These are phyloP conservation scores for Plantago ovata DNA, from an alignment of 257 asterid species.

Conservation along the genomic window DNA sequence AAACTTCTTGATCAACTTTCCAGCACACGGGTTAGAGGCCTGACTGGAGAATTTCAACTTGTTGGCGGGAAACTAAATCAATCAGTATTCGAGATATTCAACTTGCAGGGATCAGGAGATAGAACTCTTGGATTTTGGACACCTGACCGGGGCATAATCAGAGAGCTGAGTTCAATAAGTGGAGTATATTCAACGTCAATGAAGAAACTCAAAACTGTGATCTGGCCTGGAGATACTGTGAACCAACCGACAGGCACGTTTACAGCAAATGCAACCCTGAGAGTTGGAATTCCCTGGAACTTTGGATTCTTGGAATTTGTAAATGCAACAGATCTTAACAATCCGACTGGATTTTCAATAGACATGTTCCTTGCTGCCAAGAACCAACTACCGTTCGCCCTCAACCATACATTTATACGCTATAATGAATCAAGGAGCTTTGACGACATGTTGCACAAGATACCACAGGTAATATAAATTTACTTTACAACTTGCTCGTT, in stretches of 20 bases:
- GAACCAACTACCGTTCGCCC: slow-evolving; percentile 14
- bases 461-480: slow-evolving; percentile 19
- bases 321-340: not conserved
- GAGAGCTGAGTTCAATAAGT: slow-evolving; percentile 8
- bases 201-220: slow-evolving; percentile 23
- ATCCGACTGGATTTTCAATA: slow-evolving; percentile 34
- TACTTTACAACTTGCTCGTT: slow-evolving; percentile 1
- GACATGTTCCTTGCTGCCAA: slow-evolving; percentile 32
- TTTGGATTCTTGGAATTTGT: slow-evolving; percentile 38
- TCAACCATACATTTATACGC: slow-evolving; percentile 15
- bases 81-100: slow-evolving; percentile 38
- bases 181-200: slow-evolving; percentile 21
- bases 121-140: slow-evolving; percentile 45
- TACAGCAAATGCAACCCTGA: slow-evolving; percentile 22
- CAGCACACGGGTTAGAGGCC: slow-evolving; percentile 29
- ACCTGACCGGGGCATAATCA: slow-evolving; percentile 27
- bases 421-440: slow-evolving; percentile 20
- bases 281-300: slow-evolving; percentile 37
- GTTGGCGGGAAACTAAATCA: slow-evolving; percentile 27
- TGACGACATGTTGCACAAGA: slow-evolving; percentile 15
- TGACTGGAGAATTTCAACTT: slow-evolving; percentile 34
- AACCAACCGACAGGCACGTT: slow-evolving; percentile 32
- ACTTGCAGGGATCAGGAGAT: slow-evolving; percentile 37
- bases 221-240: slow-evolving; percentile 53
- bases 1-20: slow-evolving; percentile 24